Conservation (phyloP, 2,329 filamentous ascomycete species). For the Diplocarpon mali region DNA sequence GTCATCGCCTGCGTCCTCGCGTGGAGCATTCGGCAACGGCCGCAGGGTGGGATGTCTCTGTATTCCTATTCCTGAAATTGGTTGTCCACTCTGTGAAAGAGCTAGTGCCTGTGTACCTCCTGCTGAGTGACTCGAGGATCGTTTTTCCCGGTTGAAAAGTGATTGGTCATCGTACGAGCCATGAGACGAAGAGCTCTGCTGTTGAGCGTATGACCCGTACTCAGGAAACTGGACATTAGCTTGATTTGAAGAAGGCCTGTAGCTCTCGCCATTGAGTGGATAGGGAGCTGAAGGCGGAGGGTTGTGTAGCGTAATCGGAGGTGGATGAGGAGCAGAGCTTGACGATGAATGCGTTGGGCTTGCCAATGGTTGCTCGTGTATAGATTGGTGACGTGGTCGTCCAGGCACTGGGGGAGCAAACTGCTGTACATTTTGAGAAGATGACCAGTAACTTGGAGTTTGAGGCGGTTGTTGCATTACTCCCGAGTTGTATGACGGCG, state of each 20-base stretch:
- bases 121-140: slow-evolving; percentile 16
- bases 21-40: slow-evolving; percentile 26
- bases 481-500: slow-evolving; percentile 26
- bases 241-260: slow-evolving; percentile 13
- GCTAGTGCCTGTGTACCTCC: slow-evolving; percentile 8
- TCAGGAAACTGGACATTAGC: slow-evolving; percentile 18
- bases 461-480: slow-evolving; percentile 32
- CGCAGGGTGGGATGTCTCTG: slow-evolving; percentile 27
- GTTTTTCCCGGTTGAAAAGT: slow-evolving; percentile 16
- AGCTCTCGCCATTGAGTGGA: slow-evolving; percentile 24
- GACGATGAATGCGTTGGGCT: slow-evolving; percentile 20
- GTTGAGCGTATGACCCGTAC: slow-evolving; percentile 16
- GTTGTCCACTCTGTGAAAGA: slow-evolving; percentile 8
- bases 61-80: slow-evolving; percentile 11
- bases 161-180: slow-evolving; percentile 15
- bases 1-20: slow-evolving; percentile 17
- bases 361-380: slow-evolving; percentile 21
- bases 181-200: slow-evolving; percentile 9
- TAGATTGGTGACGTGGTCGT: slow-evolving; percentile 16
- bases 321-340: slow-evolving; percentile 18
- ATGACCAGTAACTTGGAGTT: slow-evolving; percentile 27
- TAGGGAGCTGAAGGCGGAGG: slow-evolving; percentile 15
- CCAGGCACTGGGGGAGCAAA: slow-evolving; percentile 16
- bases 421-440: slow-evolving; percentile 15
- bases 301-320: slow-evolving; percentile 19